Evolutionary conservation across 441 rosid genomes (phyloP).

Genomic region (Viola pubescens): DNA sequence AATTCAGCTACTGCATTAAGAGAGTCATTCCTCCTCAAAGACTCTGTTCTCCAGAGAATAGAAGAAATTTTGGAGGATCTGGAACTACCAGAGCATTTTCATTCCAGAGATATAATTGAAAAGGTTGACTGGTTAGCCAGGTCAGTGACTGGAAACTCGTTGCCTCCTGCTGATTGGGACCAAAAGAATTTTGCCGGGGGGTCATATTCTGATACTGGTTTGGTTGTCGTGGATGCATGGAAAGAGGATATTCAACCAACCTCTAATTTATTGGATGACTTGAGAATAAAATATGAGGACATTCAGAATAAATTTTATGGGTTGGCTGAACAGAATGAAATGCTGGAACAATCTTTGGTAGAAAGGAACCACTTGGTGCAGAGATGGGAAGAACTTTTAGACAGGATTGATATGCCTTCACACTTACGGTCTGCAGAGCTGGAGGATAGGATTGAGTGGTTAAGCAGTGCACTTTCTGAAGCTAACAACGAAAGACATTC

Average conservation of each 20-base stretch:
- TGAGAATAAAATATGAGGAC: conserved; percentile 89
- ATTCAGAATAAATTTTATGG: conserved; percentile 90
- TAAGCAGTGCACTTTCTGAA: conserved; percentile 66
- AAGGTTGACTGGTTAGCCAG: conserved; percentile 97
- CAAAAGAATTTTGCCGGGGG: conserved; percentile 74
- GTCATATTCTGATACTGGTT: conserved; percentile 60
- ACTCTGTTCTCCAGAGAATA: conserved; percentile 90
- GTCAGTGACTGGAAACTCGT: conserved; percentile 56
- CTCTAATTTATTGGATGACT: conserved; percentile 60
- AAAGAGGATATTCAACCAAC: conserved; percentile 66
- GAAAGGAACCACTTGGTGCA: conserved; percentile 83
- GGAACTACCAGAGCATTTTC: conserved; percentile 91
- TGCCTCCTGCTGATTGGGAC: conserved; percentile 68
- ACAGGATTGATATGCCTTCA: conserved; percentile 60
- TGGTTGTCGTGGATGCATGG: conserved; percentile 68
- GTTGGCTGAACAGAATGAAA: conserved; percentile 98
- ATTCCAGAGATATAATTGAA: conserved; percentile 80
- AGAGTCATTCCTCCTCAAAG: conserved; percentile 98
- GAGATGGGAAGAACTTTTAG: conserved; percentile 92
- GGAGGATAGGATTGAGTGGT: conserved; percentile 86
- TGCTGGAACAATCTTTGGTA: conserved; percentile 97
- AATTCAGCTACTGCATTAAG: conserved; percentile 95
- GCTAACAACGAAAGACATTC: conserved; percentile 52
- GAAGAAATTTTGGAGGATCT: conserved; percentile 96
- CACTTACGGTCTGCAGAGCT: conserved; percentile 72